Percentiles rank a stretch among this genome's conserved stretches.
These are phyloP conservation scores for Arthonia radiata DNA, from an alignment of 495 filamentous ascomycete genomes.

Conservation along the genomic window DNA sequence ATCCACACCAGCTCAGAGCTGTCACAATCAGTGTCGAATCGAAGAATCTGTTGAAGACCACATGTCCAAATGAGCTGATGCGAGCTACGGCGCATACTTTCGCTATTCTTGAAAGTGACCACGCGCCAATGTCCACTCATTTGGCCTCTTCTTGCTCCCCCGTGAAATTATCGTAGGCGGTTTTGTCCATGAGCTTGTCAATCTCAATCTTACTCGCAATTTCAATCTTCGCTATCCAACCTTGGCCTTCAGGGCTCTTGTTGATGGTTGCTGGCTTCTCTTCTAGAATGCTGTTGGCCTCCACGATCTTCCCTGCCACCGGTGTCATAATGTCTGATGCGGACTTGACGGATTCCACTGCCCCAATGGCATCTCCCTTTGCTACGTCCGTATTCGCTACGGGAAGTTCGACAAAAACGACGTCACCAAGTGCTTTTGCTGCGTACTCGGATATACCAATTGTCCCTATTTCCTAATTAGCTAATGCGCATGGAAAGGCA, in stretches of 20 bases:
- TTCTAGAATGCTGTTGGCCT: slow-evolving; percentile 45
- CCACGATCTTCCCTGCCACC: slow-evolving; percentile 46
- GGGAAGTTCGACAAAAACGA: slow-evolving; percentile 90
- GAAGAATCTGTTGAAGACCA: too few species aligned
- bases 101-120: too few species aligned
- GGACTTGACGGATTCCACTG: slow-evolving; percentile 94
- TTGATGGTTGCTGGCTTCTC: slow-evolving; percentile 75
- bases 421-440: slow-evolving; percentile 72
- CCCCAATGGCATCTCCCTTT: slow-evolving; percentile 61
- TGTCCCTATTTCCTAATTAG: slow-evolving; percentile 38
- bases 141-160: too few species aligned
- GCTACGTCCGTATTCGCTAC: slow-evolving; percentile 31
- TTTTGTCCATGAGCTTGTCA: slow-evolving; percentile 44
- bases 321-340: slow-evolving; percentile 90
- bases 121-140: too few species aligned
- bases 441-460: slow-evolving; percentile 85
- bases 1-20: too few species aligned
- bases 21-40: too few species aligned
- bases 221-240: slow-evolving; percentile 79
- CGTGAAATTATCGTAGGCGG: slow-evolving; percentile 49
- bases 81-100: too few species aligned
- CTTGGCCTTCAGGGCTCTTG: slow-evolving; percentile 57
- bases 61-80: too few species aligned
- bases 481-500: slow-evolving; percentile 1
- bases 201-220: slow-evolving; percentile 37